Base-by-base conservation (phyloP, 495 filamentous ascomycete genomes). In the Daldinia concentrica region DNA sequence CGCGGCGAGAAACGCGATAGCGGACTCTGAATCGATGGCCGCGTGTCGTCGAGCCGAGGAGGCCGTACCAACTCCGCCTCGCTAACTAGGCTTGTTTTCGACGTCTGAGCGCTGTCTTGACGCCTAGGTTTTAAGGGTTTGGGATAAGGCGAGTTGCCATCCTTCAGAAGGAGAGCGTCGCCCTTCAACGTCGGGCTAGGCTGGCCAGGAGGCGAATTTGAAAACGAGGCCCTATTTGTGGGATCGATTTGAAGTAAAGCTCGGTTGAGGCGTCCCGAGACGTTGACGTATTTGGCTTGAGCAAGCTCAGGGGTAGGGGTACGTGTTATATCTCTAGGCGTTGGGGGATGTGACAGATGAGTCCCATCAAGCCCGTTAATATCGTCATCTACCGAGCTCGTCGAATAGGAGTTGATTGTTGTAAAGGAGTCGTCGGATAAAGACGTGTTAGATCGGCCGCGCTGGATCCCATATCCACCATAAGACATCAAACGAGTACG, bases 261-360 rank as follows among this genome's bases (percentile, higher is more conserved):
- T 59, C 63, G 77, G 22, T 73, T 72, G 27, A 74, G 58, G 27
- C 74, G 66, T 27, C 73, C 77, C 17, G 75, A 69, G 12, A 84
- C 81, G 62, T 79, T 80, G 55, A 84, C 83, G 43, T 85, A 85
- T 3, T 48, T 72, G 9, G 83, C 81, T 4, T 82, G 82, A 29
- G 79, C 80, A 17, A 73, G 76, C 1, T 82, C 80, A n/a, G 76
- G 76, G 30, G 72, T 64, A 4, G 74, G 66, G 24, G 57, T 37
- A 14, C 83, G 83, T 4, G 24, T 22, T 24, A 45, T 0, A 78
- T 86, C 83, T 4, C 73, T 74, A 1, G 86, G 82, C 2, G 85
- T 84, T 1, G 84, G 82, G 0, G 86, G 74, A 11, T 79, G 77
- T 3, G 75, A 72, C 34, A 75, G 66, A 51, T 51, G 67, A 43